phyloP scores from a whole-genome alignment of 106 monocot species.

The Chionographis japonica region DNA sequence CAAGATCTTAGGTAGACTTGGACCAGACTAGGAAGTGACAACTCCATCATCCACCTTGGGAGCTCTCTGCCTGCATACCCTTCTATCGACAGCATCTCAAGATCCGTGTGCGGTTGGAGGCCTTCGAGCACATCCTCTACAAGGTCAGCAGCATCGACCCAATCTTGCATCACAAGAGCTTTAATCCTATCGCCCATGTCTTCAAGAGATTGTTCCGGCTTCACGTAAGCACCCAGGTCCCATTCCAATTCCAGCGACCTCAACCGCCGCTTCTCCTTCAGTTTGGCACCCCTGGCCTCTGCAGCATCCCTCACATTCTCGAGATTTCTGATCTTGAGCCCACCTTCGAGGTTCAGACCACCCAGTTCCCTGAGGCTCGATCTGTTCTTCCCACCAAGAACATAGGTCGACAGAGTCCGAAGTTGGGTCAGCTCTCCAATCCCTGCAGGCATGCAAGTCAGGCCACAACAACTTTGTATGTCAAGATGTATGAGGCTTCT shows the following conservation, averaged over 20 bases:
- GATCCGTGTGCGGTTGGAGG: conserved; percentile 16
- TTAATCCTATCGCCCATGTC: not conserved
- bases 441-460: conserved; percentile 3
- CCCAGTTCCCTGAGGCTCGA: conserved; percentile 1
- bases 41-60: conserved; percentile 26
- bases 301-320: not conserved
- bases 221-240: not conserved
- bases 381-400: not conserved
- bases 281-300: not conserved
- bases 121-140: conserved; percentile 11
- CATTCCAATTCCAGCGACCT: conserved; percentile 1
- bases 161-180: not conserved
- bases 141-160: not conserved
- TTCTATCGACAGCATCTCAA: conserved; percentile 10
- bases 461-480: not conserved
- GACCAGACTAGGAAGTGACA: conserved; percentile 6
- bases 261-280: conserved; percentile 5
- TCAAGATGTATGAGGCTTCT: not conserved
- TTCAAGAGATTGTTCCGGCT: not conserved
- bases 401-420: not conserved
- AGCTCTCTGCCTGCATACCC: conserved; percentile 14
- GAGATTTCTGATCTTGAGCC: not conserved
- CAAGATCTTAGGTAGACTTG: too few relatives aligned
- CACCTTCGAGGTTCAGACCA: not conserved
- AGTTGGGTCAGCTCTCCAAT: conserved; percentile 1